Percentiles rank a stretch among this genome's conserved stretches.
phyloP scores from a whole-genome alignment of 805 yeast species.

The Kuraishia cidri region DNA sequence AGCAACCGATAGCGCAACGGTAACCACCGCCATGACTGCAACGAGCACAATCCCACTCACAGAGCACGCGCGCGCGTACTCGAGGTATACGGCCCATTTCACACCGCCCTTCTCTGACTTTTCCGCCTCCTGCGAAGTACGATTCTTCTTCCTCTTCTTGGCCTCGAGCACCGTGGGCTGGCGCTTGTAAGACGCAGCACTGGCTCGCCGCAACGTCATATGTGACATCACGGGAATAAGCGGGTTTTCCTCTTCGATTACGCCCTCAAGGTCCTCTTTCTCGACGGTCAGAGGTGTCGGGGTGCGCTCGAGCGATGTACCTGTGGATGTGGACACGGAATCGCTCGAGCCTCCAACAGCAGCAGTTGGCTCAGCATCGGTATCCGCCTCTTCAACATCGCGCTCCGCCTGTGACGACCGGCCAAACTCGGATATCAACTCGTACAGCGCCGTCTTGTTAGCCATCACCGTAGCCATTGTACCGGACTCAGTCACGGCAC shows the following conservation, averaged over 20 bases:
- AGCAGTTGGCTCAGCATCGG: background rate
- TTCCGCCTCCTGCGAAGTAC: constrained; percentile 42
- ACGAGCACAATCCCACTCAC: constrained; percentile 32
- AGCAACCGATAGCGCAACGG: constrained; percentile 21
- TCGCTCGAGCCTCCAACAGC: no score
- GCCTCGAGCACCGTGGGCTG: constrained; percentile 5
- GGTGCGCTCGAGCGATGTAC: no score
- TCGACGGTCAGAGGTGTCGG: no score
- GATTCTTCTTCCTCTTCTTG: constrained; percentile 17
- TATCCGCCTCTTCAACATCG: background rate
- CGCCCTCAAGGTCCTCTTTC: background rate
- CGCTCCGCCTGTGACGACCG: background rate
- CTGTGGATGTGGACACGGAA: no score
- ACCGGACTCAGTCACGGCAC: constrained; percentile 47
- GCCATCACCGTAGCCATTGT: constrained; percentile 30
- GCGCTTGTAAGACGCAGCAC: background rate
- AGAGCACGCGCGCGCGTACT: constrained; percentile 55
- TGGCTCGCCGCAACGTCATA: background rate
- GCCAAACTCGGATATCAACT: constrained; percentile 29
- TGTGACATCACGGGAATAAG: background rate
- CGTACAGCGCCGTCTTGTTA: constrained; percentile 17
- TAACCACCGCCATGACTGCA: constrained; percentile 22
- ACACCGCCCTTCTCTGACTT: constrained; percentile 55
- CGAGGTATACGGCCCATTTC: constrained; percentile 38
- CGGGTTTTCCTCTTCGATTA: background rate